Percentiles rank a stretch among this genome's conserved stretches.
phyloP scores from a whole-genome alignment of 805 yeast species.

The Cyberlindnera maclurae region DNA sequence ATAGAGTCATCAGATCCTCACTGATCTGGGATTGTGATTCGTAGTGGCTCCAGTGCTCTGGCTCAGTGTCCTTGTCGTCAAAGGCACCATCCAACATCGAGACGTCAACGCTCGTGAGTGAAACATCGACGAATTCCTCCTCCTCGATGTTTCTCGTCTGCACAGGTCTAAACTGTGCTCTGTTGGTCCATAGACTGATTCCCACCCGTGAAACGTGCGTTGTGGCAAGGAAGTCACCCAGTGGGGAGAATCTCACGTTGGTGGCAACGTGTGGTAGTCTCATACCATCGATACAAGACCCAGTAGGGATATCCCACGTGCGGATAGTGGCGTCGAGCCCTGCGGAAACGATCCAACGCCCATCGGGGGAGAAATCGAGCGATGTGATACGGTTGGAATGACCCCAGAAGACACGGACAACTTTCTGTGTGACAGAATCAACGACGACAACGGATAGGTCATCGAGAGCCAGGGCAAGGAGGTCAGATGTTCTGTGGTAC shows the following conservation, averaged over 20 bases:
- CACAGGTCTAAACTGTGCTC: constrained; percentile 73
- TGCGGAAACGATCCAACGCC: constrained; percentile 87
- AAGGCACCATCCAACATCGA: constrained; percentile 37
- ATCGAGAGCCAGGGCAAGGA: constrained; percentile 80
- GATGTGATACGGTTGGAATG: constrained; percentile 84
- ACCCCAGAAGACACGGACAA: constrained; percentile 84
- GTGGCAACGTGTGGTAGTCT: constrained; percentile 75
- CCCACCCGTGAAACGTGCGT: constrained; percentile 89
- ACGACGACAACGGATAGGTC: constrained; percentile 77
- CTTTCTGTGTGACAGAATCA: constrained; percentile 72
- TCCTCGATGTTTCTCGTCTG: constrained; percentile 73
- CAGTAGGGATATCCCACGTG: constrained; percentile 97
- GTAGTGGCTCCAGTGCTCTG: constrained; percentile 31
- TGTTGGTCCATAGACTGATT: constrained; percentile 85
- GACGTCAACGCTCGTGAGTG: constrained; percentile 72
- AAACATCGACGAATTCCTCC: constrained; percentile 55
- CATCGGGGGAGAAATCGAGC: constrained; percentile 88
- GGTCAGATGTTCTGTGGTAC: constrained; percentile 76
- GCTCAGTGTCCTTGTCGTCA: constrained; percentile 25
- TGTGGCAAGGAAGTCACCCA: constrained; percentile 87
- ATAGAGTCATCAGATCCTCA: constrained; percentile 59
- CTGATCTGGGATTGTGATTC: constrained; percentile 57
- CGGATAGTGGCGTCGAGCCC: constrained; percentile 82
- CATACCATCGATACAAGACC: constrained; percentile 93
- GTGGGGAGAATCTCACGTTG: constrained; percentile 69